phyloP scores from a whole-genome alignment of 1,284 basidiomycete species.

The Xerocomus nothofagi region DNA sequence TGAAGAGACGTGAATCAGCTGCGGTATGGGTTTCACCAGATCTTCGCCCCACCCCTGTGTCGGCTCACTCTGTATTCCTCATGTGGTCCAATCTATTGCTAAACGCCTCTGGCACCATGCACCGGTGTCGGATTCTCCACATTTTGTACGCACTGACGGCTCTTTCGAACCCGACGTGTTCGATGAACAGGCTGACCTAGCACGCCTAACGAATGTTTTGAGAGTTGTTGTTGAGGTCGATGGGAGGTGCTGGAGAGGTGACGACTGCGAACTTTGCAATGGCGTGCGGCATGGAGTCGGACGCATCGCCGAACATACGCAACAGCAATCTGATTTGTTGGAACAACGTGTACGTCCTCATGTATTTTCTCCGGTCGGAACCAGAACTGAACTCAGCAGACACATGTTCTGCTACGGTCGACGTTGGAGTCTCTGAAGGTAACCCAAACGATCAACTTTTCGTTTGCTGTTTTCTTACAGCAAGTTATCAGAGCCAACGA shows the following conservation, averaged over 20 bases:
- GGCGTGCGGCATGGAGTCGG: slow-evolving; percentile 77
- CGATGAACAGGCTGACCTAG: slow-evolving; percentile 71
- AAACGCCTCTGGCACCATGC: slow-evolving; percentile 16
- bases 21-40: slow-evolving; percentile 74
- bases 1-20: slow-evolving; percentile 84
- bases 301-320: slow-evolving; percentile 67
- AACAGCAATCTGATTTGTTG: slow-evolving; percentile 73
- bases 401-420: slow-evolving; percentile 57
- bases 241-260: slow-evolving; percentile 75
- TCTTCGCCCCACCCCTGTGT: slow-evolving; percentile 58
- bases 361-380: background rate
- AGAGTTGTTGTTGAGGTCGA: slow-evolving; percentile 78
- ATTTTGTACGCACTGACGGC: slow-evolving; percentile 25
- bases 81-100: slow-evolving; percentile 37
- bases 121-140: slow-evolving; percentile 27
- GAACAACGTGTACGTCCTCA: slow-evolving; percentile 69
- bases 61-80: slow-evolving; percentile 65
- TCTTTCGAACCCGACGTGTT: slow-evolving; percentile 23
- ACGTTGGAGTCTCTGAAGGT: slow-evolving; percentile 79
- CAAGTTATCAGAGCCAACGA: slow-evolving; percentile 62
- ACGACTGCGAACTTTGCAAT: slow-evolving; percentile 76
- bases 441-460: slow-evolving; percentile 6
- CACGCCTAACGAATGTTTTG: slow-evolving; percentile 78
- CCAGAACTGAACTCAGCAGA: slow-evolving; percentile 37
- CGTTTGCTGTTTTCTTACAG: slow-evolving; percentile 12